Percentiles rank a stretch among this genome's conserved stretches.
These are phyloP conservation scores for Hapsidospora chrysogenum DNA, from an alignment of 495 filamentous ascomycete genomes.

Conservation along the genomic window DNA sequence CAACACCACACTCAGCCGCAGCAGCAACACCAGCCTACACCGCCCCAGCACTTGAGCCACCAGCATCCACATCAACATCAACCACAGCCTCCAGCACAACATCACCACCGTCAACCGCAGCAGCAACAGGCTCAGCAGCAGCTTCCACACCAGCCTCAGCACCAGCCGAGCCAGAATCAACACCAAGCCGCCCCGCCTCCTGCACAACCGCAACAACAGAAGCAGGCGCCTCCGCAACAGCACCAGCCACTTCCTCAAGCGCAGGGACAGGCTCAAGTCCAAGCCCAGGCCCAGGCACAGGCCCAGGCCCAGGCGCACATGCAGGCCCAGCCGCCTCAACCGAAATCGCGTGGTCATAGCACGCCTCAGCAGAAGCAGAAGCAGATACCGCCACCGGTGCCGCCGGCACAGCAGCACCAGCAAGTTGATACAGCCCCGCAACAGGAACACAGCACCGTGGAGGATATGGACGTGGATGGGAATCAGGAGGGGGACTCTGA, in stretches of 20 bases:
- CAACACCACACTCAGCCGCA: conserved; percentile 6
- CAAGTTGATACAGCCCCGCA: conserved; percentile 9
- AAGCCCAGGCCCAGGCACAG: no score
- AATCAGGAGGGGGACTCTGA: conserved; percentile 19
- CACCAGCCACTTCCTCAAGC: no score
- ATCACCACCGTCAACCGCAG: conserved; percentile 8
- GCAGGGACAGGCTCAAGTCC: no score
- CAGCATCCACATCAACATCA: conserved; percentile 3
- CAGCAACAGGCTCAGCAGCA: conserved; percentile 12
- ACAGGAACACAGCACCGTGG: conserved; percentile 19
- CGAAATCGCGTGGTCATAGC: no score
- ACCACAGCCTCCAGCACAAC: conserved; percentile 2
- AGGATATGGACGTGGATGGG: conserved; percentile 25
- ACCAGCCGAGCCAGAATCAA: background rate
- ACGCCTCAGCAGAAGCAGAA: no score
- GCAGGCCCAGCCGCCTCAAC: conserved; percentile 8
- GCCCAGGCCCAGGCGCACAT: no score
- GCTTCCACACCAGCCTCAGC: conserved; percentile 5
- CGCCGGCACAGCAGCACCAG: no score
- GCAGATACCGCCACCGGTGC: no score
- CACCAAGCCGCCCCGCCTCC: background rate
- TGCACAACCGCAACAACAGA: conserved; percentile 8
- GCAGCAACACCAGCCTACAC: background rate
- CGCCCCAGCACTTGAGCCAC: background rate
- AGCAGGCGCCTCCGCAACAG: conserved; percentile 1